Percentiles rank a stretch among this genome's conserved stretches.
Evolutionary conservation across 2,329 filamentous ascomycete genomes (phyloP).

Genomic region (Claviceps citrina): DNA sequence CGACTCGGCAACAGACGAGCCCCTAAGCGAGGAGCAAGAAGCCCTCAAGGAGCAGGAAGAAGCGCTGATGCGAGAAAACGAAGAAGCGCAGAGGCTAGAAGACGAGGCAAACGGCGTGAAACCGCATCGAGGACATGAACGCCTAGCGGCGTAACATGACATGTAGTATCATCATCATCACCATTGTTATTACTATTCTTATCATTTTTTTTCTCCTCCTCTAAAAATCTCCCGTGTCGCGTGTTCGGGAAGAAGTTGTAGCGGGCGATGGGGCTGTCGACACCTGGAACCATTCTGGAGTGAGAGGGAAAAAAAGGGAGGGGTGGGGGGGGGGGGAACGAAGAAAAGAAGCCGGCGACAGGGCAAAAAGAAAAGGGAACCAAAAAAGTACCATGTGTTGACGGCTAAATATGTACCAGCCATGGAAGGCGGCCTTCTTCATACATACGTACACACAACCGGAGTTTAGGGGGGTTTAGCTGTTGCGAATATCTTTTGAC

Average conservation of each 20-base stretch:
- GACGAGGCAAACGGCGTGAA: constrained; percentile 29
- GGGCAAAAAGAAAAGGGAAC: no score
- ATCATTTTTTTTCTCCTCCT: not conserved
- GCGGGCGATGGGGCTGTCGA: no score
- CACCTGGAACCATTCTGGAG: no score
- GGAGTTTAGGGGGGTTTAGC: not conserved
- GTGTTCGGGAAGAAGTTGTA: no score
- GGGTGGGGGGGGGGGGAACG: no score
- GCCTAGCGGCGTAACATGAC: constrained; percentile 8
- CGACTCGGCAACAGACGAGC: constrained; percentile 21
- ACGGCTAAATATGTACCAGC: not conserved
- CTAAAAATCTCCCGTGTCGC: no score
- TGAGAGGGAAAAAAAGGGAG: no score
- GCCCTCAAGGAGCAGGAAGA: constrained; percentile 35
- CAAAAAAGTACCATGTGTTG: not conserved
- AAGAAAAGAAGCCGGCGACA: no score
- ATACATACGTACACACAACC: not conserved
- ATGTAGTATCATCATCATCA: not conserved
- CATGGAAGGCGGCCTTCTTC: no score
- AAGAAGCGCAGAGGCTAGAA: constrained; percentile 37
- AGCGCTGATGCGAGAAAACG: constrained; percentile 35
- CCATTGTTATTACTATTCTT: not conserved
- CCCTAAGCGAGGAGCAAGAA: constrained; percentile 22
- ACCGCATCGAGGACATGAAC: no score
- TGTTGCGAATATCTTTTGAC: no score